Evolutionary conservation across 768 basidiomycete species (phyloP), one percentile per base, ranked within the genome.

Genomic region (Lentinula guzmanii): DNA sequence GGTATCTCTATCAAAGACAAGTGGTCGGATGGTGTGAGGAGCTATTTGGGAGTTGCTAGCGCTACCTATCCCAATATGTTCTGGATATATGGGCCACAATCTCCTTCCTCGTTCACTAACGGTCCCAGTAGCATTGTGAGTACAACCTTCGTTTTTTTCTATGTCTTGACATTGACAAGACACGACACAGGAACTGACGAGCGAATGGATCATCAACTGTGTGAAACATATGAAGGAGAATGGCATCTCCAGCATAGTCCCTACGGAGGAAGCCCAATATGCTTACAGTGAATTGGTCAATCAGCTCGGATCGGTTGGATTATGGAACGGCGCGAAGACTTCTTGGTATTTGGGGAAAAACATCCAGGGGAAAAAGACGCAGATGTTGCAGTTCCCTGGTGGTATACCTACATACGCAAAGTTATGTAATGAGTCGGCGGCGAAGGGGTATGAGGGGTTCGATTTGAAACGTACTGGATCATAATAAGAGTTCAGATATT

Each of bases 161-260:
- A 31, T 34, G 11, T 3, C n/a, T 60, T 28, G 3, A 28, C 28
- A 4, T 28, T 28, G n/a, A n/a, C 34, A 9, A 21, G 6, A n/a
- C 35, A n/a, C 48, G 15, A 31, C 34, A 43, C 52, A 71, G 70
- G 69, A 71, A 62, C 45, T 69, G 8, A 68, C 69, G 64, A 62
- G 68, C 21, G 64, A 66, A 45, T 71, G 70, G 70, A 65, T 71
- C 37, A 45, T 65, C 33, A 51, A 70, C 46, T 70, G 63, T 24
- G 57, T 70, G 16, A 58, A 46, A 15, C 28, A 63, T 52, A 65
- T 65, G 59, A 63, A 64, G 28, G 21, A 65, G n/a, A 62, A 65
- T 16, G 42, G 61, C 0, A 48, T 62, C 35, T 39, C 34, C 13
- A 60, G 34, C 48, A 46, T 33, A 8, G 48, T 39, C 6, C 46